These are phyloP conservation scores for Stylonectria norvegica DNA, from an alignment of 2,329 filamentous ascomycete species.

Conservation along the genomic window DNA sequence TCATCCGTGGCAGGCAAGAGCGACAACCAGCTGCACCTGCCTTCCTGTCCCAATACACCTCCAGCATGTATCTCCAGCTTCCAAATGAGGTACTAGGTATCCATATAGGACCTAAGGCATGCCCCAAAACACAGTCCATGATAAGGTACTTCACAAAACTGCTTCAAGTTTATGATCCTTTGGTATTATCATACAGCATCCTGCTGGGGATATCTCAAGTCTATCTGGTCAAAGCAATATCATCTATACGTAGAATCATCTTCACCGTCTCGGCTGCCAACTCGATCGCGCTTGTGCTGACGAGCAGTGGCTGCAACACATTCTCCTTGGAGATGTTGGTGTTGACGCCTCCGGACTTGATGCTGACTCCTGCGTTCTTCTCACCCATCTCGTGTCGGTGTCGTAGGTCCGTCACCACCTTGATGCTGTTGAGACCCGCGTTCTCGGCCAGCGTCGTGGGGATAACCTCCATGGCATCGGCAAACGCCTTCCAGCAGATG, in stretches of 20 bases:
- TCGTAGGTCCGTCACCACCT: conserved; percentile 92
- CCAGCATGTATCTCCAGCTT: too few relatives aligned
- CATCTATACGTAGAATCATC: conserved; percentile 73
- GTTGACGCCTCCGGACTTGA: conserved; percentile 96
- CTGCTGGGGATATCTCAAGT: conserved; percentile 29
- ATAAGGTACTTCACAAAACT: background rate
- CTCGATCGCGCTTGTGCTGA: conserved; percentile 97
- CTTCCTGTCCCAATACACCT: too few relatives aligned
- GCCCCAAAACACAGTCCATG: background rate
- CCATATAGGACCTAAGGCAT: too few relatives aligned
- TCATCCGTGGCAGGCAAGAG: too few relatives aligned
- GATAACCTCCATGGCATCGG: conserved; percentile 94
- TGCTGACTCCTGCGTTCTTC: conserved; percentile 94
- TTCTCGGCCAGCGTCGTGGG: conserved; percentile 97
- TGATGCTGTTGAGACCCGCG: conserved; percentile 95
- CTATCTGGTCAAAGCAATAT: conserved; percentile 62
- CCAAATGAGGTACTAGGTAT: too few relatives aligned
- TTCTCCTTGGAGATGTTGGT: conserved; percentile 96
- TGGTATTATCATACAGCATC: conserved; percentile 38
- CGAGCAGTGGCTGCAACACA: conserved; percentile 89
- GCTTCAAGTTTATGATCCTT: conserved; percentile 22
- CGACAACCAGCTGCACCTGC: too few relatives aligned
- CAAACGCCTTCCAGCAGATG: conserved; percentile 99
- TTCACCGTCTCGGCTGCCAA: conserved; percentile 97
- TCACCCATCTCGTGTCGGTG: conserved; percentile 94